Evolutionary conservation across 2,329 filamentous ascomycete species (phyloP), one percentile per base, ranked within the genome.

Genomic region (Aspergillus ruber): DNA sequence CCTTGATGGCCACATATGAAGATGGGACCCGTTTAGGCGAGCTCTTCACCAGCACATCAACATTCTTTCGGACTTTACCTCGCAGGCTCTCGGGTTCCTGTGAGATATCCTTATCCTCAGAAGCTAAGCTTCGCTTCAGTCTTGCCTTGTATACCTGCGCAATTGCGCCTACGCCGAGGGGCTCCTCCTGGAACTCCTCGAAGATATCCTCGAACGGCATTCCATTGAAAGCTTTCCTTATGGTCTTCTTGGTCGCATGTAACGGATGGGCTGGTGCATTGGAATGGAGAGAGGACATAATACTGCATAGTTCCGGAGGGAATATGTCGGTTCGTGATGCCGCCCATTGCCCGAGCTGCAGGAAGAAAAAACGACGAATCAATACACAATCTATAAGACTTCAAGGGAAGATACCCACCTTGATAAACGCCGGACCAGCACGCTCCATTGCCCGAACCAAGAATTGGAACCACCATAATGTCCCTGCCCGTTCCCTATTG

Each of bases 81-180:
- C 82, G 77, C 10, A 94, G 64, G 32, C 82, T 83, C 15, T 73
- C 70, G 3, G 76, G 73, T 36, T 75, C 65, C 0, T 77, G 71
- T 0, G 68, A 61, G 1, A 82, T 65, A 44, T 84, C 81, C 17
- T 73, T 65, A 42, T 83, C 76, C 42, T 80, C 79, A 0, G 82
- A 79, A 5, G 86, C 83, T 45, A 97, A 73, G 56, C 87, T 84
- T 0, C 86, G 80, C 62, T 90, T 94, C 41, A 98, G 72, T 66
- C 90, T 96, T 0, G 93, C 93, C 64, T 89, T 94, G 77, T 98
- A 98, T 2, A 97, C 93, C 66, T 98, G 93, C 0, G 93, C 93
- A 59, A 98, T 97, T 25, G 93, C 93, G 9, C 93, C 93, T 1
- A 97, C 91, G 1, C 93, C 93, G 0, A 98, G 74, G 0, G 93